phyloP scores from a whole-genome alignment of 441 rosid genomes.

The Francoa sonchifolia region DNA sequence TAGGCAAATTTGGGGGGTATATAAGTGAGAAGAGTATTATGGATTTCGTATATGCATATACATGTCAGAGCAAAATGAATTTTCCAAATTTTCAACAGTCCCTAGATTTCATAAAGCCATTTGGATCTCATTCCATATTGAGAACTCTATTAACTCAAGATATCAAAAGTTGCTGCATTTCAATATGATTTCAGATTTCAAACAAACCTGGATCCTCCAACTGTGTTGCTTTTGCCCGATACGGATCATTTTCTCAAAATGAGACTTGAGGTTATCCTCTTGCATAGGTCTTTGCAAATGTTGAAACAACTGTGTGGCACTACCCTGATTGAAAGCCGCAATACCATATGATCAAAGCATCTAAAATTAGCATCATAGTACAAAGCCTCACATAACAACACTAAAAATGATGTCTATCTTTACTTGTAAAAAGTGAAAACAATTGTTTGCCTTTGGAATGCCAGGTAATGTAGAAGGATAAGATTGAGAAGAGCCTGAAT shows the following conservation, averaged over 20 bases:
- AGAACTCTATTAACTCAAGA: no score
- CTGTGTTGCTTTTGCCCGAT: slow-evolving; percentile 68
- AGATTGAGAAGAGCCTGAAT: slow-evolving; percentile 93
- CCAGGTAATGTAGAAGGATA: slow-evolving; percentile 99
- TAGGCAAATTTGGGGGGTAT: no score
- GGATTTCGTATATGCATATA: no score
- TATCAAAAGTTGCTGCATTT: no score
- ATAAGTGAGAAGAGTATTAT: no score
- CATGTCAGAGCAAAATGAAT: no score
- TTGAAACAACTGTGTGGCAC: slow-evolving; percentile 98
- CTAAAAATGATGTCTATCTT: background rate
- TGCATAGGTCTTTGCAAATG: slow-evolving; percentile 96
- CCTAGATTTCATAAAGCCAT: no score
- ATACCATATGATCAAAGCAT: slow-evolving; percentile 12
- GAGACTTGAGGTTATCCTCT: slow-evolving; percentile 90
- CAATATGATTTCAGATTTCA: background rate
- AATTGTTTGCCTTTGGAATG: slow-evolving; percentile 76
- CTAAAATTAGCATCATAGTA: slow-evolving; percentile 18
- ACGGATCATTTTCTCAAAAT: slow-evolving; percentile 81
- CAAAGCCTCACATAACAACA: slow-evolving; percentile 7
- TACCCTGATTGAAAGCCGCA: slow-evolving; percentile 60
- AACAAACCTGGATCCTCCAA: slow-evolving; percentile 64
- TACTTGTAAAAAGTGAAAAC: background rate
- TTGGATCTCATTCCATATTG: no score
- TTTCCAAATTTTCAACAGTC: no score